Conservation (phyloP, 1,284 basidiomycete genomes). For the Sphagnurus paluster region DNA sequence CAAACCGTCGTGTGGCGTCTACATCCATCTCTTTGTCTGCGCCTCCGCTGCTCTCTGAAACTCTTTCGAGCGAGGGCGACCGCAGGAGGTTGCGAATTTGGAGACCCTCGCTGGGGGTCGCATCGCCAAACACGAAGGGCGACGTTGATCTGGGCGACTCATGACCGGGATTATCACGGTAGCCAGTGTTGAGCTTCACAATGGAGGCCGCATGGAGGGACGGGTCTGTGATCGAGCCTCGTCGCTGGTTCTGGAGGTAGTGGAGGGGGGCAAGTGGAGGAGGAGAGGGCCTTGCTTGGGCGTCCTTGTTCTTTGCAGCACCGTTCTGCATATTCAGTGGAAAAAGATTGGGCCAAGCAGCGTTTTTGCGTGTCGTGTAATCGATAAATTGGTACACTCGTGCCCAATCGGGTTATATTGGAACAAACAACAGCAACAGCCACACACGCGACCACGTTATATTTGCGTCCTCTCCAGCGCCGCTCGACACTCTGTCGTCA, state of each 20-base stretch:
- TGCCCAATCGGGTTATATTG: conserved; percentile 42
- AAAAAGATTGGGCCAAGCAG: conserved; percentile 12
- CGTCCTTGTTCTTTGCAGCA: conserved; percentile 19
- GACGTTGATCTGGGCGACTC: conserved; percentile 67
- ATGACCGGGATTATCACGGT: too few species aligned
- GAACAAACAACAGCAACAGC: conserved; percentile 35
- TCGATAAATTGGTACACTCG: conserved; percentile 21
- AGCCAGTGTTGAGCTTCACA: conserved; percentile 32
- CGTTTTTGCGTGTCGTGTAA: conserved; percentile 17
- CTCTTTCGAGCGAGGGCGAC: conserved; percentile 45
- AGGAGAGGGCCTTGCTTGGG: conserved; percentile 31
- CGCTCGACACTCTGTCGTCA: conserved; percentile 13
- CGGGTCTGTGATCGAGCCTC: conserved; percentile 80
- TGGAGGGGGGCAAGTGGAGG: conserved; percentile 67
- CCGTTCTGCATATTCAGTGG: conserved; percentile 12
- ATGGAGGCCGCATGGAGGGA: conserved; percentile 60
- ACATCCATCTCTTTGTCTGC: conserved; percentile 50
- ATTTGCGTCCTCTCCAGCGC: conserved; percentile 15
- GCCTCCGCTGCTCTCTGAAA: too few species aligned
- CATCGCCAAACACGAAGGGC: conserved; percentile 69
- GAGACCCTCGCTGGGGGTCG: conserved; percentile 42
- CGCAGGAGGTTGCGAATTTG: conserved; percentile 54
- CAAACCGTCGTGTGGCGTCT: conserved; percentile 46
- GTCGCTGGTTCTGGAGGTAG: conserved; percentile 72
- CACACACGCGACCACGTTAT: conserved; percentile 10